Evolutionary conservation across 805 yeast genomes (phyloP).

Genomic region (Vanderwaltozyma verrucispora): DNA sequence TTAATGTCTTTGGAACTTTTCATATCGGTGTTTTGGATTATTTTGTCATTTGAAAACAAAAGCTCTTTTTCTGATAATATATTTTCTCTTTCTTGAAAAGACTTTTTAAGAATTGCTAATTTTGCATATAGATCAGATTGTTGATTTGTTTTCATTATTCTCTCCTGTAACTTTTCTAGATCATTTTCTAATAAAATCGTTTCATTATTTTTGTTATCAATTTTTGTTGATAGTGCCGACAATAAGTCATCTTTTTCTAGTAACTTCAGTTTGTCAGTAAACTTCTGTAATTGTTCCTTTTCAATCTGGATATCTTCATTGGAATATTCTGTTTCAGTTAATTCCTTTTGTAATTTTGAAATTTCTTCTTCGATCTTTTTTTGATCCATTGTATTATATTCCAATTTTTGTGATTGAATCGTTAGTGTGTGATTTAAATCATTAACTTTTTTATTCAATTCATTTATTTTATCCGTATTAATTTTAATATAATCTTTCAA

Average conservation of each 20-base stretch:
- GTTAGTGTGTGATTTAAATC: slow-evolving; percentile 9
- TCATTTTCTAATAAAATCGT: slow-evolving; percentile 32
- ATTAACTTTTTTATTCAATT: slow-evolving; percentile 2
- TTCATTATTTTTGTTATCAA: slow-evolving; percentile 31
- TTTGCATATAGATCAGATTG: slow-evolving; percentile 53
- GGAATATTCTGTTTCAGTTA: slow-evolving; percentile 32
- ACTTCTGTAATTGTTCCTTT: slow-evolving; percentile 31
- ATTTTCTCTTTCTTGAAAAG: slow-evolving; percentile 10
- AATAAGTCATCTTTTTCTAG: slow-evolving; percentile 25
- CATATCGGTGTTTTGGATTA: slow-evolving; percentile 8
- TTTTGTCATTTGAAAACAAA: slow-evolving; percentile 3
- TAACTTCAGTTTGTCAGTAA: slow-evolving; percentile 28
- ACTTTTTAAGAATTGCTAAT: slow-evolving; percentile 29
- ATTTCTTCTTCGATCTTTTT: slow-evolving; percentile 29
- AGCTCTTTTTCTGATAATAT: neutral
- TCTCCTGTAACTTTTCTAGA: slow-evolving; percentile 43
- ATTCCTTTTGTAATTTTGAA: slow-evolving; percentile 28
- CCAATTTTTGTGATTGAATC: slow-evolving; percentile 29
- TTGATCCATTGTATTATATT: slow-evolving; percentile 39
- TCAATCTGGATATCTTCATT: slow-evolving; percentile 41
- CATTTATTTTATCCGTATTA: slow-evolving; percentile 13
- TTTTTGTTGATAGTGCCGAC: slow-evolving; percentile 24
- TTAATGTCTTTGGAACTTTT: slow-evolving; percentile 10
- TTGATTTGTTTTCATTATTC: slow-evolving; percentile 41
- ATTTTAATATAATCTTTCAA: neutral